phyloP scores from a whole-genome alignment of 805 yeast genomes.

The Candida xyloterini region DNA sequence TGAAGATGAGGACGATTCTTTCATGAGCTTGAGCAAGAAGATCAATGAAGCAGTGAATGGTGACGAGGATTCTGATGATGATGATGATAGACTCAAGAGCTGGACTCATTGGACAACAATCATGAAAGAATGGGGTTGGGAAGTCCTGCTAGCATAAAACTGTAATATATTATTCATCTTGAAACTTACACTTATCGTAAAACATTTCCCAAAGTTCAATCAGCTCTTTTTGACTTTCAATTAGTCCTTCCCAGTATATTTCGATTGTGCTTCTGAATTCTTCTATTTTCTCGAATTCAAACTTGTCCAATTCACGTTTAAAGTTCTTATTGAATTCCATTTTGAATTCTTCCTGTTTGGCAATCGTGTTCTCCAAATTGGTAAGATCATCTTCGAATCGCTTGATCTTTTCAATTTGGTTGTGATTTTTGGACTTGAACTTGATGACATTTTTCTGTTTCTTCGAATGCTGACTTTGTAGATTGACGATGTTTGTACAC shows the following conservation, averaged over 20 bases:
- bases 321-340: slow-evolving; percentile 64
- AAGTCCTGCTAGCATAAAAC: slow-evolving; percentile 55
- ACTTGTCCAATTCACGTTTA: slow-evolving; percentile 60
- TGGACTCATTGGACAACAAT: slow-evolving; percentile 65
- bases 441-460: slow-evolving; percentile 45
- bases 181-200: slow-evolving; percentile 50
- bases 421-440: slow-evolving; percentile 40
- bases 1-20: slow-evolving; percentile 20
- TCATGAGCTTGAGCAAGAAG: slow-evolving; percentile 25
- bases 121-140: slow-evolving; percentile 79
- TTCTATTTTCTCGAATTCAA: slow-evolving; percentile 71
- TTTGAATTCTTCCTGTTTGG: slow-evolving; percentile 55
- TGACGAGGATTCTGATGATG: slow-evolving; percentile 36
- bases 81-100: slow-evolving; percentile 41
- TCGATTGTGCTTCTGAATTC: slow-evolving; percentile 90
- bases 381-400: slow-evolving; percentile 57
- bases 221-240: slow-evolving; percentile 90
- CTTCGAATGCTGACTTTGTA: slow-evolving; percentile 42
- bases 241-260: slow-evolving; percentile 82
- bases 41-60: slow-evolving; percentile 38
- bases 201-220: slow-evolving; percentile 88
- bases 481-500: slow-evolving; percentile 42
- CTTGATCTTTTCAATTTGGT: slow-evolving; percentile 61
- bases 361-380: slow-evolving; percentile 50
- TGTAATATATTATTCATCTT: slow-evolving; percentile 7